phyloP scores from a whole-genome alignment of 495 filamentous ascomycete genomes.

The Elasticomyces elasticus region DNA sequence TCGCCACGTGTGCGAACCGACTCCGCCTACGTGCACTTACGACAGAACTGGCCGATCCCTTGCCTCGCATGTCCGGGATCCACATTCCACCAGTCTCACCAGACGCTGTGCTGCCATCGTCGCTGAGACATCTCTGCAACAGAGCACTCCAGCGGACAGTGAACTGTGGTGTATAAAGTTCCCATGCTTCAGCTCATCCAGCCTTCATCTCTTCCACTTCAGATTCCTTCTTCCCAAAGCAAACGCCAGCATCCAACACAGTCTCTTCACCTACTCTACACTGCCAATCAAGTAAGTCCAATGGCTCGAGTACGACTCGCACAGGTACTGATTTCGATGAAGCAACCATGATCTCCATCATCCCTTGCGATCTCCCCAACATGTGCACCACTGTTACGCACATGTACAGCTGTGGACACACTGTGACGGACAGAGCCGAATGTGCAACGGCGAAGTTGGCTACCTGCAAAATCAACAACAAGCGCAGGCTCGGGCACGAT shows the following conservation, averaged over 20 bases:
- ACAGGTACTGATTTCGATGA: no score
- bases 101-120: neutral
- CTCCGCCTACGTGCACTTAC: no score
- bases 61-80: neutral
- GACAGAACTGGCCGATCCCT: no score
- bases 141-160: neutral
- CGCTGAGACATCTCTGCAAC: no score
- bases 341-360: neutral
- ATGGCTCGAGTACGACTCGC: no score
- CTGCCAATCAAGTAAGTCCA: no score
- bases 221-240: neutral
- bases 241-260: no score
- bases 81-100: neutral
- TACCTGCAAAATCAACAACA: slow-evolving; percentile 24
- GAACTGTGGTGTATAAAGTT: neutral
- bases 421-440: slow-evolving; percentile 23
- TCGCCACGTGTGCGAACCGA: no score
- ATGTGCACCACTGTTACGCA: slow-evolving; percentile 34
- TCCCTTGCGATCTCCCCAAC: neutral
- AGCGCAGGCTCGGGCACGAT: slow-evolving; percentile 30
- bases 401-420: slow-evolving; percentile 29
- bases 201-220: neutral
- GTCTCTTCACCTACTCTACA: no score
- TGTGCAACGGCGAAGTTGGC: slow-evolving; percentile 30
- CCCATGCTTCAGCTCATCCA: neutral